Conservation (phyloP, 306 rosid genomes). For the Coriaria nepalensis region DNA sequence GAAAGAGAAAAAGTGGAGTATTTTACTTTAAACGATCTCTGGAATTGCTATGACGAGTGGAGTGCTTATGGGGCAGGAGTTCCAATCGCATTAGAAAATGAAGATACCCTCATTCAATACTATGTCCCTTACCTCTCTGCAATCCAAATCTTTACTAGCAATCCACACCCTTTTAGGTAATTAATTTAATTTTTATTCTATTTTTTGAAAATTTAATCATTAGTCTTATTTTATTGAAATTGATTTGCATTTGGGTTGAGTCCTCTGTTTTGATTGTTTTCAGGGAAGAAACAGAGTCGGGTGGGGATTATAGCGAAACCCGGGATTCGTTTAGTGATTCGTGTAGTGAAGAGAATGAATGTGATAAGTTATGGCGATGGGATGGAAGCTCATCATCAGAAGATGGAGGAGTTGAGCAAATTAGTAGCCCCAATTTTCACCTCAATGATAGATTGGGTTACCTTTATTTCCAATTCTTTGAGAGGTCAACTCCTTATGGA, state of each 20-base stretch:
- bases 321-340: constrained; percentile 75
- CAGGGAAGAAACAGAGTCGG: constrained; percentile 71
- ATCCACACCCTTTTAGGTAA: constrained; percentile 15
- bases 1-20: constrained; percentile 80
- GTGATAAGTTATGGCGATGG: constrained; percentile 74
- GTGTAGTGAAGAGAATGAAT: constrained; percentile 66
- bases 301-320: constrained; percentile 46
- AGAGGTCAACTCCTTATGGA: constrained; percentile 84
- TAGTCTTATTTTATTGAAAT: too few relatives aligned
- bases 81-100: constrained; percentile 44
- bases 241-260: too few relatives aligned
- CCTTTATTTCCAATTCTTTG: constrained; percentile 72
- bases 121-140: constrained; percentile 98
- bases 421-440: constrained; percentile 22
- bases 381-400: constrained; percentile 80
- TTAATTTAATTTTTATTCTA: constrained; percentile 38
- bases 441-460: constrained; percentile 61
- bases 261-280: not conserved
- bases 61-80: constrained; percentile 97
- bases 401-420: constrained; percentile 76
- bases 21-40: constrained; percentile 68
- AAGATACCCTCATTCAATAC: constrained; percentile 78
- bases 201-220: not conserved
- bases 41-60: constrained; percentile 79
- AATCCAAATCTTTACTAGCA: constrained; percentile 78